Base-by-base conservation (phyloP, 2,329 filamentous ascomycete species). In the Sphaerulina musiva region DNA sequence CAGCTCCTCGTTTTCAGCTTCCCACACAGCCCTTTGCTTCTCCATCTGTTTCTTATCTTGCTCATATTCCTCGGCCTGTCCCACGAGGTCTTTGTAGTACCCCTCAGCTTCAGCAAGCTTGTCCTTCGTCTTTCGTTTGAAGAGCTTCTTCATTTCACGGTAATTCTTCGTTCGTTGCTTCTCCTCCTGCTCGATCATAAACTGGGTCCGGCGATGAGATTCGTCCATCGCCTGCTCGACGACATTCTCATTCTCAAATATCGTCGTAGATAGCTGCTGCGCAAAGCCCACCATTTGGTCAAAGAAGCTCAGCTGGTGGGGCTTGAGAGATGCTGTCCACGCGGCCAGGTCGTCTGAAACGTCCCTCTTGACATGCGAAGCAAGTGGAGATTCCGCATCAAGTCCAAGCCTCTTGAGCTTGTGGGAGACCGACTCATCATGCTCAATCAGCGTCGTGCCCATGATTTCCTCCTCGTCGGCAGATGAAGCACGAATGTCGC, bases 161-260 rank as follows among this genome's bases (percentile, higher is more conserved):
- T 74, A 71, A 12, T 72, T 68, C 26, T 67, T 61, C 29, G 69
- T 62, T 29, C 78, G 76, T 5, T 64, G 65, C 48, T 70, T 55
- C 45, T 73, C 67, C 14, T 79, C 64, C 17, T 72, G 63, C 34
- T 74, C 65, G 7, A 80, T 62, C 17, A 79, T 59, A n/a, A 64
- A 67, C 56, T 71, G 57, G 42, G 73, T 75, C 47, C 76, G 73
- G 31, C 68, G 63, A 36, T 67, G 69, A 58, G 76, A 80, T 23
- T 70, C 71, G 6, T 72, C 67, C 3, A 77, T 61, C 26, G 78
- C 72, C 29, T 74, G 68, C 3, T 63, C 64, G 26, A 78, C 68
- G 1, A 72, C 73, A 3, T 68, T 69, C 59, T 78, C 76, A 43
- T 74, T 71, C n/a, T 73, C 69, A 7, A 76, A 68, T 14, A 81